These are phyloP conservation scores for Termitomyces sp. DNA, from an alignment of 768 basidiomycete species.

Conservation along the genomic window DNA sequence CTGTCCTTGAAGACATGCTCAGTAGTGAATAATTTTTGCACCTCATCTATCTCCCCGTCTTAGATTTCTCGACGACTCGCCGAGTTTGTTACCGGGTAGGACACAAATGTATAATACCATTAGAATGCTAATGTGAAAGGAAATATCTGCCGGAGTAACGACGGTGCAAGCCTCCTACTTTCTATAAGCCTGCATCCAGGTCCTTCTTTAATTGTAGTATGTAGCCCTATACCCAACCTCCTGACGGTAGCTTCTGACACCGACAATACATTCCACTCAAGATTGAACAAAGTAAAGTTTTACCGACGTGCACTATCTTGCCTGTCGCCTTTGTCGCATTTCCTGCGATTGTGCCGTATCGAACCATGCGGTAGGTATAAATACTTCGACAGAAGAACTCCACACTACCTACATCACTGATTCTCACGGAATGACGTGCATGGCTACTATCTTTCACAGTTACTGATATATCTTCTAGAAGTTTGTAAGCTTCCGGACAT, in stretches of 20 bases:
- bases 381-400: neutral
- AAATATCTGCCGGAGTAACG: neutral
- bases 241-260: neutral
- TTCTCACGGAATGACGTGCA: neutral
- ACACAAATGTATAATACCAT: neutral
- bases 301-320: neutral
- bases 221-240: neutral
- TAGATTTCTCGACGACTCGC: neutral
- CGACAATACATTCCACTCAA: neutral
- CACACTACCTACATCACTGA: too few species aligned
- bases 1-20: neutral
- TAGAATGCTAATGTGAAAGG: neutral
- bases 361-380: neutral
- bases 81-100: neutral
- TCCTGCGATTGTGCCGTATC: neutral
- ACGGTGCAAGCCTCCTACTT: neutral
- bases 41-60: neutral
- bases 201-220: neutral
- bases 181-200: neutral
- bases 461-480: neutral
- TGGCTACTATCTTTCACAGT: neutral
- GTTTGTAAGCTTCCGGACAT: neutral
- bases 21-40: neutral
- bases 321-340: neutral
- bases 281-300: neutral